Base-by-base conservation (phyloP, 1,284 basidiomycete species). In the Cryptococcus wingfieldii region DNA sequence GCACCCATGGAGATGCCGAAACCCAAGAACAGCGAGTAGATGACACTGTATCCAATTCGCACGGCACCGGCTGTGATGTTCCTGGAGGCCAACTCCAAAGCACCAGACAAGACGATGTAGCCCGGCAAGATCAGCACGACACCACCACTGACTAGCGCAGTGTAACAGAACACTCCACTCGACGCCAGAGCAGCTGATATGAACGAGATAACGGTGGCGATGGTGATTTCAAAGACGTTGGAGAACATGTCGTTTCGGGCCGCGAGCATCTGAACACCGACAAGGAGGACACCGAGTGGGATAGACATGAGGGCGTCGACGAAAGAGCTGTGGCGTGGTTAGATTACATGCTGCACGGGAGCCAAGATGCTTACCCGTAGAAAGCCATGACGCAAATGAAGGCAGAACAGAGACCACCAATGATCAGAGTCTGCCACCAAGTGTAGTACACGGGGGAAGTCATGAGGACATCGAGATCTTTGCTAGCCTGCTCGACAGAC, bases 111-210 rank as follows among this genome's bases (percentile, higher is more conserved):
- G 14, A 91, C 87, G 64, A 90, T 87, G 69, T 88, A 90, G 46
- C 86, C 89, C 13, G 89, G 92, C 5, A 95, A 80, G 65, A 95
- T 95, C 51, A 93, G 81, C 4, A 94, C 90, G 57, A 94, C 86
- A 4, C 89, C 87, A 16, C 84, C 83, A 4, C 89, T 90, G 0
- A 89, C 88, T 54, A 95, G 80, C 2, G 91, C 87, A 3, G 90
- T 86, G 70, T 90, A 95, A 77, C 92, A 95, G 60, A 94, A 87
- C 52, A 82, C 79, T 23, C 80, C 75, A 0, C 85, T 84, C n/a
- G 84, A 82, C 1, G 87, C 86, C 46, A 92, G 77, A 2, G 84
- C 87, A 23, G 88, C 89, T 5, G 90, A 82, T 47, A 92, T 67
- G 75, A 95, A 95, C 16, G 82, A 81, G 69, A 88, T 90, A 71